These are phyloP conservation scores for Telfairia occidentalis DNA, from an alignment of 331 rosid genomes.

Conservation along the genomic window DNA sequence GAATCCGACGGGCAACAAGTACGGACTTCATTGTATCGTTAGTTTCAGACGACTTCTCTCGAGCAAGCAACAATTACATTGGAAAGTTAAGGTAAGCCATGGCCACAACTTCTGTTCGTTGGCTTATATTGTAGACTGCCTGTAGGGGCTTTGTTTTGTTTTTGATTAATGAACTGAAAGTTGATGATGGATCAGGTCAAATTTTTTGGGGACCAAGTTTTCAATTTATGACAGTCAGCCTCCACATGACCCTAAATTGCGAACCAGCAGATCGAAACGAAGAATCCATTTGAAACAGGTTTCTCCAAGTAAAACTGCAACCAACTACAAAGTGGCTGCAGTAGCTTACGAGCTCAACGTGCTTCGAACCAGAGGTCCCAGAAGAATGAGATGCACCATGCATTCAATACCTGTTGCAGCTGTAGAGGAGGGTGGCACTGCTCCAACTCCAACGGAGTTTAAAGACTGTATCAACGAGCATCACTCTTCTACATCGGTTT, in stretches of 20 bases:
- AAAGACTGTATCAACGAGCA: slow-evolving; percentile 25
- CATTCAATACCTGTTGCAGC: slow-evolving; percentile 58
- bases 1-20: slow-evolving; percentile 53
- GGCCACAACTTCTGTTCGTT: slow-evolving; percentile 4
- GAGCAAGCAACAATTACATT: slow-evolving; percentile 36
- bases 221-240: slow-evolving; percentile 47
- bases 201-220: slow-evolving; percentile 75
- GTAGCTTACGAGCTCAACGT: slow-evolving; percentile 67
- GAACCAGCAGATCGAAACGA: slow-evolving; percentile 31
- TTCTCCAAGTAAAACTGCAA: slow-evolving; percentile 37
- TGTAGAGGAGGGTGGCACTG: slow-evolving; percentile 60
- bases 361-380: slow-evolving; percentile 81
- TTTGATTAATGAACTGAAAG: slow-evolving; percentile 13
- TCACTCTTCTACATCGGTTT: slow-evolving; percentile 15
- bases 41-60: slow-evolving; percentile 58
- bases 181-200: slow-evolving; percentile 43
- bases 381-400: slow-evolving; percentile 74
- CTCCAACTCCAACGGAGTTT: slow-evolving; percentile 61
- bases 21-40: slow-evolving; percentile 59
- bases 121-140: not conserved
- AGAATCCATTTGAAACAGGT: slow-evolving; percentile 40
- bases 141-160: not conserved
- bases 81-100: slow-evolving; percentile 58
- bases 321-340: slow-evolving; percentile 45
- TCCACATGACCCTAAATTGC: slow-evolving; percentile 35